These are phyloP conservation scores for Candida fluviatilis DNA, from an alignment of 805 yeast genomes.

Conservation along the genomic window DNA sequence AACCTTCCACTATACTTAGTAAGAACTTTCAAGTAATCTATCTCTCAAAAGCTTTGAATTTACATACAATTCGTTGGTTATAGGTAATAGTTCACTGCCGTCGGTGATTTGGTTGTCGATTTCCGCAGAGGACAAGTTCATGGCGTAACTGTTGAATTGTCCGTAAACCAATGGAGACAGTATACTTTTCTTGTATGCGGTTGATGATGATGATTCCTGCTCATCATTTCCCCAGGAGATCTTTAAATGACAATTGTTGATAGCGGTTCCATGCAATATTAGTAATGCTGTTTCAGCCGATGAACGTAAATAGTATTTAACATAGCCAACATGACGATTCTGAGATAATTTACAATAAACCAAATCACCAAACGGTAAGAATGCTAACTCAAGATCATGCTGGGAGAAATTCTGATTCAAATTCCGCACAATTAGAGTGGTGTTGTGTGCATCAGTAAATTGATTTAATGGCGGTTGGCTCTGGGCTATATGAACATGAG, in stretches of 20 bases:
- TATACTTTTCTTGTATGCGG: conserved; percentile 10
- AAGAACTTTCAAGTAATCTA: conserved; percentile 7
- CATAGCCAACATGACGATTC: conserved; percentile 17
- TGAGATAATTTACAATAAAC: conserved; percentile 19
- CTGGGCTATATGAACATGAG: conserved; percentile 29
- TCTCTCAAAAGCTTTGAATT: conserved; percentile 10
- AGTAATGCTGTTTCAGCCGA: conserved; percentile 38
- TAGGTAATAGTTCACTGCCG: conserved; percentile 14
- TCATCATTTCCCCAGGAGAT: conserved; percentile 29
- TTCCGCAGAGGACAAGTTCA: conserved; percentile 8
- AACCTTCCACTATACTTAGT: too few relatives aligned
- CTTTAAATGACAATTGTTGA: conserved; percentile 24
- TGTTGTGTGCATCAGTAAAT: conserved; percentile 76
- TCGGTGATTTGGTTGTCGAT: conserved; percentile 9
- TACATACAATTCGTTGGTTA: conserved; percentile 16
- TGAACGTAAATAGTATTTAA: conserved; percentile 25
- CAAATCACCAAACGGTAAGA: conserved; percentile 60
- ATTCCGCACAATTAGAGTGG: conserved; percentile 71
- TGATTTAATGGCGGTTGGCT: conserved; percentile 54
- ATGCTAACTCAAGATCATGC: conserved; percentile 55
- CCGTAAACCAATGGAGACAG: conserved; percentile 19
- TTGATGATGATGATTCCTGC: conserved; percentile 9
- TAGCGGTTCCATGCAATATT: conserved; percentile 23
- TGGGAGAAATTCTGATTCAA: conserved; percentile 56
- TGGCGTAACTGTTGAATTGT: conserved; percentile 8